A percentile compares a stretch with the other conserved stretches of the same genome.
Evolutionary conservation across 2,329 filamentous ascomycete genomes (phyloP).

Genomic region (Xylaria polymorpha): DNA sequence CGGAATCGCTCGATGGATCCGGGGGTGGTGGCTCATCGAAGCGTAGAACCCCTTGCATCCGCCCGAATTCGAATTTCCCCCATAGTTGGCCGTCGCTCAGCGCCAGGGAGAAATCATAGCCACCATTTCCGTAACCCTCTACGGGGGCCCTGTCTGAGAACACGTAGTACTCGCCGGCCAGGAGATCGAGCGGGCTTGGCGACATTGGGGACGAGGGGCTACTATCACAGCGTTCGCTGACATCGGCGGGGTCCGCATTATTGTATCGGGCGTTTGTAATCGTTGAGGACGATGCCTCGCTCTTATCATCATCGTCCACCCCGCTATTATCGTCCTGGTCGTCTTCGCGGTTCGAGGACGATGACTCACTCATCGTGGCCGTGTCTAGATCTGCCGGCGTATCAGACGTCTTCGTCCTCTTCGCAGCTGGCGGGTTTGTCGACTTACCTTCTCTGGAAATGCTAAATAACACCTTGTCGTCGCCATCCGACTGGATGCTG

Average conservation of each 20-base stretch:
- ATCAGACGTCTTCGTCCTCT: slow-evolving; percentile 46
- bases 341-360: slow-evolving; percentile 42
- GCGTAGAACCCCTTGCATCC: slow-evolving; percentile 57
- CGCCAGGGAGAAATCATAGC: slow-evolving; percentile 54
- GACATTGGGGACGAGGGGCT: slow-evolving; percentile 32
- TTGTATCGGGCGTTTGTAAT: too few relatives aligned
- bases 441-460: slow-evolving; percentile 42
- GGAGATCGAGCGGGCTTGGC: slow-evolving; percentile 50
- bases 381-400: slow-evolving; percentile 37
- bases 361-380: slow-evolving; percentile 39
- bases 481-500: too few relatives aligned
- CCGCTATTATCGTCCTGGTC: slow-evolving; percentile 30
- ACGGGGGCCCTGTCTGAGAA: slow-evolving; percentile 44
- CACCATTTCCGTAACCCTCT: slow-evolving; percentile 42
- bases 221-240: slow-evolving; percentile 38
- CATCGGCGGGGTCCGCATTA: too few relatives aligned
- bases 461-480: slow-evolving; percentile 49
- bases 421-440: slow-evolving; percentile 38
- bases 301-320: too few relatives aligned
- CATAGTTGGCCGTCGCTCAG: slow-evolving; percentile 56
- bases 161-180: slow-evolving; percentile 61
- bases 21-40: slow-evolving; percentile 53
- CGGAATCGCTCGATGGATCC: slow-evolving; percentile 45
- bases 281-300: too few relatives aligned
- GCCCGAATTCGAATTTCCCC: slow-evolving; percentile 59